Percentiles rank a stretch among this genome's conserved stretches.
Evolutionary conservation across 2,329 filamentous ascomycete species (phyloP).

Genomic region (Falciphora oryzae): DNA sequence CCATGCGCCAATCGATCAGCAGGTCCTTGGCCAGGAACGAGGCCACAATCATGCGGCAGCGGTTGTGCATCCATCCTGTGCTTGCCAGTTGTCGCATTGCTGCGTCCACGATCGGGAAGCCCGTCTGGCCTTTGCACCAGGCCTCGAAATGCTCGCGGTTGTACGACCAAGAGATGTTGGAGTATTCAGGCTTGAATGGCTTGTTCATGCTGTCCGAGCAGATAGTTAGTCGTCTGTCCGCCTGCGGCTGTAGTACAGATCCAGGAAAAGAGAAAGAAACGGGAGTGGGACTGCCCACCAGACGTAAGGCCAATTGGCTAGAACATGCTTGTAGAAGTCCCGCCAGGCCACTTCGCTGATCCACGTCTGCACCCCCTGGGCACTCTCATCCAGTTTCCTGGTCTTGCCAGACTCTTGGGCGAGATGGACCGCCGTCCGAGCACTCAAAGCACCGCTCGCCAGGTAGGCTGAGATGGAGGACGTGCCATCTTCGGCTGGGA

Average conservation of each 20-base stretch:
- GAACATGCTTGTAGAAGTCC: constrained; percentile 82
- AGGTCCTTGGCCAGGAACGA: constrained; percentile 78
- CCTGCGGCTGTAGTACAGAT: background rate
- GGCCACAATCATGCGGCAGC: constrained; percentile 76
- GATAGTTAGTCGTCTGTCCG: background rate
- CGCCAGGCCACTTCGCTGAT: constrained; percentile 81
- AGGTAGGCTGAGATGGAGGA: constrained; percentile 68
- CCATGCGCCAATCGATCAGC: constrained; percentile 76
- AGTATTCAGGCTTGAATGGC: constrained; percentile 73
- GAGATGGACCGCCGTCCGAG: constrained; percentile 55
- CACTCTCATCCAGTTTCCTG: constrained; percentile 60
- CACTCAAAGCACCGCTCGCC: constrained; percentile 57
- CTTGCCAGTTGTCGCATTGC: constrained; percentile 72
- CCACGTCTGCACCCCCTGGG: constrained; percentile 63
- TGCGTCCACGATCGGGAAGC: constrained; percentile 79
- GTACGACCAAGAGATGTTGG: constrained; percentile 79
- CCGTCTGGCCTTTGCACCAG: constrained; percentile 71
- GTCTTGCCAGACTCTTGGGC: constrained; percentile 59
- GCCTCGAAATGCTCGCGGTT: constrained; percentile 60
- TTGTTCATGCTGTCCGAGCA: constrained; percentile 45
- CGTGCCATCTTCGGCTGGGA: constrained; percentile 57
- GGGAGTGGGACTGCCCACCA: constrained; percentile 50
- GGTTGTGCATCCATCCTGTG: constrained; percentile 77
- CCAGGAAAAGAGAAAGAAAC: background rate
- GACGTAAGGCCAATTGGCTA: constrained; percentile 79